Evolutionary conservation across 2,329 filamentous ascomycete species (phyloP), one percentile per base, ranked within the genome.

Genomic region (Paracoccidioides lutzii): DNA sequence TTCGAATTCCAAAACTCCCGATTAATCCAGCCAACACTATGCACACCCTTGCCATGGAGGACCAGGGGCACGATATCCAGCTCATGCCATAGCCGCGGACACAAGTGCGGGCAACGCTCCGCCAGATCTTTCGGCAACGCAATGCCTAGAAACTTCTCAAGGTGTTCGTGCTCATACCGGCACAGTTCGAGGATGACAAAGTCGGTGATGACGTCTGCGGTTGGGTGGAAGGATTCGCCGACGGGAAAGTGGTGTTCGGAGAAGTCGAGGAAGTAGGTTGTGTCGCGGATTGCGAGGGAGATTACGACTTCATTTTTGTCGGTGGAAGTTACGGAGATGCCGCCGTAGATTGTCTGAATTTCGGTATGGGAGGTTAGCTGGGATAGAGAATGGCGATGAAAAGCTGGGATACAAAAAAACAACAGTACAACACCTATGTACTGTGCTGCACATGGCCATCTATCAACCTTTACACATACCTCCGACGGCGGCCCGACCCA

Each of bases 31-130:
- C 56, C 56, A 32, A 63, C 40, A 62, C 60, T 60, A 55, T 59
- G 54, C 5, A 59, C 56, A 1, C 57, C 58, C 44, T 67, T 65
- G 2, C 67, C 71, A 3, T 71, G 73, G 59, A 89, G 76, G 3
- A 85, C 78, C 43, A 91, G 75, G 1, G 86, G 84, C 2, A 91
- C 80, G 56, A 90, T 81, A 65, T 93, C 88, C 40, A 90, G 73
- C 59, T 89, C 83, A 2, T 81, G 71, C 88, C 88, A 93, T 3
- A 93, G 76, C 38, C 81, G 81, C 0, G 85, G 82, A 61, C 83
- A 85, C 0, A 90, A 75, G 4, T 72, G 72, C 0, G 86, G 85
- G 63, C 81, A 85, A 63, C 81, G 73, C 8, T 79, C 71, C 46
- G 80, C 75, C 54, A 88, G 70, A 3, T 77, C 75, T 8, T 75